Percentiles rank a stretch among this genome's conserved stretches.
These are phyloP conservation scores for Penicillium hesseltinei DNA, from an alignment of 2,329 filamentous ascomycete species.

Conservation along the genomic window DNA sequence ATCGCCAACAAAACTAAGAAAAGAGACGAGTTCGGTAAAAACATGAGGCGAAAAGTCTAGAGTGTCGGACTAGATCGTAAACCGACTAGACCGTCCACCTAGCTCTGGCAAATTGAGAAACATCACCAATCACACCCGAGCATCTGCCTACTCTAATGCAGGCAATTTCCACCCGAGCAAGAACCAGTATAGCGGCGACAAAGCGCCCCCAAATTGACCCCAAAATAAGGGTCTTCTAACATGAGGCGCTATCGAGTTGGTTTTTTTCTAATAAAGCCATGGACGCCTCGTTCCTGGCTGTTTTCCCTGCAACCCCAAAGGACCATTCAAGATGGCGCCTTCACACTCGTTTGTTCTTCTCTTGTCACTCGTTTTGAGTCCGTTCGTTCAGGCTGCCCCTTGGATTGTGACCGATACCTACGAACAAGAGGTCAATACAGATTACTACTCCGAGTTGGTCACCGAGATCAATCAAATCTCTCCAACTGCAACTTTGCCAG, in stretches of 20 bases:
- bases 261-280: constrained; percentile 2
- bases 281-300: neutral
- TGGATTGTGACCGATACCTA: constrained; percentile 34
- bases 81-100: neutral
- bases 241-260: neutral
- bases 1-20: neutral
- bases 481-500: constrained; percentile 24
- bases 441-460: constrained; percentile 1
- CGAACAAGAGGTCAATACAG: constrained; percentile 17
- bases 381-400: constrained; percentile 25
- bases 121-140: constrained; percentile 5
- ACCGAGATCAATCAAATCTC: constrained; percentile 22
- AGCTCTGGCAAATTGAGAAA: neutral
- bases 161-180: constrained; percentile 3
- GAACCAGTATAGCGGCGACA: neutral
- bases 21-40: neutral
- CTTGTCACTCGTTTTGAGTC: constrained; percentile 22
- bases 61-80: neutral
- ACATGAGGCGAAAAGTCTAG: constrained; percentile 5
- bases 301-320: neutral
- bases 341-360: constrained; percentile 26
- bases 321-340: constrained; percentile 21
- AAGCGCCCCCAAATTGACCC: neutral
- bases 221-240: constrained; percentile 6
- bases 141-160: constrained; percentile 5